These are phyloP conservation scores for Boehmeria nivea DNA, from an alignment of 306 rosid genomes.

Conservation along the genomic window DNA sequence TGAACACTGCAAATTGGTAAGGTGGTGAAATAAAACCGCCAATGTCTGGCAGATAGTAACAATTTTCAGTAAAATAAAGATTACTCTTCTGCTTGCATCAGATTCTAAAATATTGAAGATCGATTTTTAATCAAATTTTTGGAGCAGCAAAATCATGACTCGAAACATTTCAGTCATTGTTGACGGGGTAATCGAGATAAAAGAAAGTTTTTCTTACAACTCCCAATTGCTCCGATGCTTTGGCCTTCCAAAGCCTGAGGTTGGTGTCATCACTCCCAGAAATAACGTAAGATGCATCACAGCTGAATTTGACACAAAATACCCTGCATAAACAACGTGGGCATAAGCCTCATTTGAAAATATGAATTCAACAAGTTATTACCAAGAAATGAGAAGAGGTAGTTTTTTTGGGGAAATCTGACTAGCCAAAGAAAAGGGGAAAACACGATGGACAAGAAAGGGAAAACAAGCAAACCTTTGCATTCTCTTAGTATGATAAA, in stretches of 20 bases:
- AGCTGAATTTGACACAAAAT: constrained; percentile 84
- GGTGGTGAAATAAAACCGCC: no score
- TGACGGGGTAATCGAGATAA: background rate
- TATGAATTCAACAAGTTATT: no score
- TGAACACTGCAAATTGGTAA: no score
- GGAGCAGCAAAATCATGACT: background rate
- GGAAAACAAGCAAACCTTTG: constrained; percentile 51
- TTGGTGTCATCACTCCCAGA: constrained; percentile 96
- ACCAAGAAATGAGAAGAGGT: no score
- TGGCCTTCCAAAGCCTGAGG: constrained; percentile 97
- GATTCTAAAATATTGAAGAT: no score
- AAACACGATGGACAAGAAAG: background rate
- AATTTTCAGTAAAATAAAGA: no score
- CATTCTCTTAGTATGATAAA: constrained; percentile 93
- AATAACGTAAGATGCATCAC: constrained; percentile 86
- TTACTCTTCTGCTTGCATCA: no score
- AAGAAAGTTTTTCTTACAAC: constrained; percentile 57
- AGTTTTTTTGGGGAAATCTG: no score
- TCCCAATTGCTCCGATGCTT: constrained; percentile 92
- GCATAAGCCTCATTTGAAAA: background rate
- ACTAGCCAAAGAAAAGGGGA: background rate
- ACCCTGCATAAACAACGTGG: constrained; percentile 67
- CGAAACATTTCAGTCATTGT: background rate
- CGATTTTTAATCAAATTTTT: background rate
- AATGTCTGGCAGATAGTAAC: no score